Conservation (phyloP, 371 early-diverging fungal genomes). For the Parasitella parasitica region DNA sequence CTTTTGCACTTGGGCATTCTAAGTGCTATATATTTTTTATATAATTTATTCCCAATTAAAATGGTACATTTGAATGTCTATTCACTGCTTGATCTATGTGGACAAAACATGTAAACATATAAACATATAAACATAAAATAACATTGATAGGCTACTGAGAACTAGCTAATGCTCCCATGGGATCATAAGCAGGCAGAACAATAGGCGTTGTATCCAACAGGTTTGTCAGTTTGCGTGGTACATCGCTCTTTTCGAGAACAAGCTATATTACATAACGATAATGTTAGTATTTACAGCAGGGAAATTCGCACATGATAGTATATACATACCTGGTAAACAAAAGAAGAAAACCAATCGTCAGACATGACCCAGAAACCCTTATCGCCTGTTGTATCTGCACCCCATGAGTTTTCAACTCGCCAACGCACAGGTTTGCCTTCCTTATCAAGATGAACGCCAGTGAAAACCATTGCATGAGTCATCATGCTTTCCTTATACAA, state of each 20-base stretch:
- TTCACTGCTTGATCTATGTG: too few species aligned
- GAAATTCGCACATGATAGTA: background rate
- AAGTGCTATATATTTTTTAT: background rate
- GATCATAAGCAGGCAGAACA: slow-evolving; percentile 77
- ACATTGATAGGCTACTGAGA: background rate
- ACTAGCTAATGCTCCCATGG: slow-evolving; percentile 64
- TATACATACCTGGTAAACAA: slow-evolving; percentile 68
- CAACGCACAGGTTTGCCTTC: slow-evolving; percentile 66
- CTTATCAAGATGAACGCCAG: slow-evolving; percentile 76
- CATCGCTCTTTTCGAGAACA: slow-evolving; percentile 66
- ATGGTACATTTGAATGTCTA: too few species aligned
- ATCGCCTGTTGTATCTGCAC: slow-evolving; percentile 54
- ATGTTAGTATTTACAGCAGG: too few species aligned
- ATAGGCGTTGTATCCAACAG: slow-evolving; percentile 65
- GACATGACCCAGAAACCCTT: slow-evolving; percentile 79
- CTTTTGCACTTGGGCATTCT: slow-evolving; percentile 8
- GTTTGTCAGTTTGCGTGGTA: slow-evolving; percentile 56
- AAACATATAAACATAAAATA: too few species aligned
- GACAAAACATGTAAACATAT: too few species aligned
- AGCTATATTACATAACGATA: background rate
- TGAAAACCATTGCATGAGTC: slow-evolving; percentile 87
- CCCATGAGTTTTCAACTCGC: slow-evolving; percentile 82
- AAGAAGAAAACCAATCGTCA: slow-evolving; percentile 78
- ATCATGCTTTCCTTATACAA: slow-evolving; percentile 74
- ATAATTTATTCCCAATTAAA: background rate